Evolutionary conservation across 306 rosid genomes (phyloP).

Genomic region (Inga oerstediana): DNA sequence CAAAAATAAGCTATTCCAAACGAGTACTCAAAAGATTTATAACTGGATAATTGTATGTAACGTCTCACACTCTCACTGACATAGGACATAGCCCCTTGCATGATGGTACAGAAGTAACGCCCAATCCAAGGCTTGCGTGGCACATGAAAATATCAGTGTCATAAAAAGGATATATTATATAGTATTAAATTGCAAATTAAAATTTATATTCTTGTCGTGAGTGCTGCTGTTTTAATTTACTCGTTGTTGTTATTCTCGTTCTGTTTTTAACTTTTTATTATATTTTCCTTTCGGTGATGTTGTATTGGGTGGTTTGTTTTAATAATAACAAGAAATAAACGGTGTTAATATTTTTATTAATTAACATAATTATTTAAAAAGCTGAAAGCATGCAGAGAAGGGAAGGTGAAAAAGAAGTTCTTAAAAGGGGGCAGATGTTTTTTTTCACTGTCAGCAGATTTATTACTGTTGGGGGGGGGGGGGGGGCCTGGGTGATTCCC

Average conservation of each 20-base stretch:
- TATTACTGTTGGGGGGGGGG: not conserved
- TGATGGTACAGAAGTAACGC: not conserved
- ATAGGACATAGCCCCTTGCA: not conserved
- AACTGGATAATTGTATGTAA: not conserved
- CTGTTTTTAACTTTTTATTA: not conserved
- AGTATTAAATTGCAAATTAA: no score
- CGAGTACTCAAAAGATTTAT: not conserved
- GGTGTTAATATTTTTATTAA: no score
- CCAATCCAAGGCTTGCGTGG: not conserved
- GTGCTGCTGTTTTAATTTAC: not conserved
- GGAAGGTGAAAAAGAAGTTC: not conserved
- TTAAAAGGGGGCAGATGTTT: not conserved
- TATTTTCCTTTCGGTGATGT: no score
- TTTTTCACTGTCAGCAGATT: not conserved
- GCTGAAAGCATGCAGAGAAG: not conserved
- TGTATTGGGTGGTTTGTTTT: not conserved
- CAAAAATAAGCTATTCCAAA: no score
- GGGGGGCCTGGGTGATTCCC: not conserved
- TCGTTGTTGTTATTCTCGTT: not conserved
- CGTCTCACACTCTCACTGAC: not conserved
- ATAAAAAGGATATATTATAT: not conserved
- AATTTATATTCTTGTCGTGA: not conserved
- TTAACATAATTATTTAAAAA: not conserved
- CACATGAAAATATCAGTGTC: not conserved
- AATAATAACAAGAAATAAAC: not conserved